These are phyloP conservation scores for Helianthus tuberosus DNA, from an alignment of 129 eudicot genomes.

Conservation along the genomic window DNA sequence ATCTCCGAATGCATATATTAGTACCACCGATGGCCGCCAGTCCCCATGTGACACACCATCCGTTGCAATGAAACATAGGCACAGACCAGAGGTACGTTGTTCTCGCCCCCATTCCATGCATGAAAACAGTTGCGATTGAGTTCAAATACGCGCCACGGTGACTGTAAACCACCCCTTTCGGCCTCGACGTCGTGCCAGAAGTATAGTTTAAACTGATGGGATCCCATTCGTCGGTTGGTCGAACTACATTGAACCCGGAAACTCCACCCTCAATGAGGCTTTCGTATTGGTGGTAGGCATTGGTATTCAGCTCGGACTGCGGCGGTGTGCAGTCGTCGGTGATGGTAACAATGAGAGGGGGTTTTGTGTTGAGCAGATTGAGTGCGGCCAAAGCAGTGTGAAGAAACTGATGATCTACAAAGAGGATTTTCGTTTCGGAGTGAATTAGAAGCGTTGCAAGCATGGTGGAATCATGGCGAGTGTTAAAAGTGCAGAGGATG, in stretches of 20 bases:
- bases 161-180: constrained; percentile 88
- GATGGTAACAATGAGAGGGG: constrained; percentile 57
- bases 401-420: constrained; percentile 71
- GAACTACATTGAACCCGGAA: constrained; percentile 39
- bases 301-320: constrained; percentile 2
- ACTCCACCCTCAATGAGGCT: constrained; percentile 35
- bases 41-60: constrained; percentile 92
- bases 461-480: constrained; percentile 71
- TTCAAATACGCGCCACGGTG: constrained; percentile 94
- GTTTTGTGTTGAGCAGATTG: constrained; percentile 31
- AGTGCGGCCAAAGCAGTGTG: constrained; percentile 53
- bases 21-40: constrained; percentile 92
- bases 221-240: constrained; percentile 72
- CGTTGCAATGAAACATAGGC: constrained; percentile 97
- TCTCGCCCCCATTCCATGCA: constrained; percentile 63
- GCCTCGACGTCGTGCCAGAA: constrained; percentile 92
- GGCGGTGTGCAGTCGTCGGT: constrained; percentile 27
- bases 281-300: constrained; percentile 37
- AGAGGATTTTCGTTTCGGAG: constrained; percentile 72
- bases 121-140: constrained; percentile 64
- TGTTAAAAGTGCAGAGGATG: constrained; percentile 75
- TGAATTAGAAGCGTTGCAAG: constrained; percentile 62
- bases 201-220: constrained; percentile 84
- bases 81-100: constrained; percentile 89
- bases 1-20: constrained; percentile 70